Evolutionary conservation across 257 asterid species (phyloP), one percentile per base, ranked within the genome.

Genomic region (Cinchona pubescens): DNA sequence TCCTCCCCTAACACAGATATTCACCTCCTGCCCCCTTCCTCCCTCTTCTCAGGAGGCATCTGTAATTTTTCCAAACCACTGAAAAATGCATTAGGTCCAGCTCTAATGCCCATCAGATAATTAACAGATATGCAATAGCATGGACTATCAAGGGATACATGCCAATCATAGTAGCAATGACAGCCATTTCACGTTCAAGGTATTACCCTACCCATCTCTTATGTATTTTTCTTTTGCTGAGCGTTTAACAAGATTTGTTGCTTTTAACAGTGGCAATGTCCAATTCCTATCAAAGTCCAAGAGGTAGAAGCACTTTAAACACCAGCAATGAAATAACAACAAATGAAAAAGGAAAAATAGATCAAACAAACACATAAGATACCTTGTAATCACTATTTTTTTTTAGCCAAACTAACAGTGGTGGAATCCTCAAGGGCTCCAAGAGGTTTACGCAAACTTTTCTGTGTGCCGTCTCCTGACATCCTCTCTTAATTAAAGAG

Each of bases 211-310:
- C 79, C 74, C 60, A 95, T 98, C 97, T 92, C 87, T 88, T 27
- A 95, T 85, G 86, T 95, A 92, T 78, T 90, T 89, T 87, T 95
- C 99, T 78, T 95, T 92, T 13, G 98, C 94, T n/a, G 98, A 97
- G 25, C 90, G 94, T 71, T 95, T 98, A 7, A 88, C 96, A 64
- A 92, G 99, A 87, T 94, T 94, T 69, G 99, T 94, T 13, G 99
- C 99, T 92, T 86, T n/a, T 92, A 78, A 94, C 99, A 83, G 92
- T 86, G 68, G 99, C 99, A 79, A 94, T 90, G 81, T 94, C 99
- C 88, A 94, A 86, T 49, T 92, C 99, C 99, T 94, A 82, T 53
- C 51, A 69, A 66, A 55, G 42, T 42, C 35, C 71, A 75, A 55
- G 23, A 69, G 59, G n/a, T 40, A n/a, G 32, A 43, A 46, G 76